phyloP scores from a whole-genome alignment of 2,329 filamentous ascomycete species.

The Claviceps digitariae region DNA sequence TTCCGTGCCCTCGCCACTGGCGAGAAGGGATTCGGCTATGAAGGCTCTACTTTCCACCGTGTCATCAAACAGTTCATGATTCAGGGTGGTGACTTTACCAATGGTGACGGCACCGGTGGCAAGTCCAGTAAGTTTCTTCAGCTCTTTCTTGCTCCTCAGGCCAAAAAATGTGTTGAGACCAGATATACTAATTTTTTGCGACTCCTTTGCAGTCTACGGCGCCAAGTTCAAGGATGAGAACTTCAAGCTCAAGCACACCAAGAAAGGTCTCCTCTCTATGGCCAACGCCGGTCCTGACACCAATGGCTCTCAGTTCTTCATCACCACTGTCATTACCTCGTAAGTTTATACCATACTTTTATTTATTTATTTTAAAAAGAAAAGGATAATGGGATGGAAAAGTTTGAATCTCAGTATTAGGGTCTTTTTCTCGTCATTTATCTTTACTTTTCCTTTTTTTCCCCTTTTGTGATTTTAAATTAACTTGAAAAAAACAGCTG shows the following conservation, averaged over 20 bases:
- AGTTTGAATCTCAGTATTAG: neutral
- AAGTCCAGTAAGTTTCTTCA: conserved; percentile 53
- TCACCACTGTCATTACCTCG: conserved; percentile 69
- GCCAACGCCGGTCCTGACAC: conserved; percentile 76
- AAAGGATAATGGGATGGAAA: too few species aligned
- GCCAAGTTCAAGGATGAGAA: conserved; percentile 79
- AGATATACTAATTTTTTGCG: conserved; percentile 10
- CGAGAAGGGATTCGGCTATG: conserved; percentile 75
- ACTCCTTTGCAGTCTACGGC: conserved; percentile 50
- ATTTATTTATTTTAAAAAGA: neutral
- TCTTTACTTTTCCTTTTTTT: neutral
- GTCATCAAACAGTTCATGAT: conserved; percentile 90
- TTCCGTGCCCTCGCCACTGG: conserved; percentile 71
- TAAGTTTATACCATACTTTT: conserved; percentile 24
- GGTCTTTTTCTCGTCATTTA: neutral
- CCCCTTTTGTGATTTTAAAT: too few species aligned
- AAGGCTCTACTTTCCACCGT: conserved; percentile 75
- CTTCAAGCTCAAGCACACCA: conserved; percentile 89
- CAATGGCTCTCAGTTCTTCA: conserved; percentile 85
- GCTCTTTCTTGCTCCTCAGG: neutral
- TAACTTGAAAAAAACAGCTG: conserved; percentile 33
- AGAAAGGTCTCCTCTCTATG: conserved; percentile 74
- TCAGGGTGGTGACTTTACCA: conserved; percentile 81
- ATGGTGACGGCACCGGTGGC: conserved; percentile 67
- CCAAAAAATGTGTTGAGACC: neutral